These are phyloP conservation scores for Thyridium curvatum DNA, from an alignment of 2,329 filamentous ascomycete species.

Conservation along the genomic window DNA sequence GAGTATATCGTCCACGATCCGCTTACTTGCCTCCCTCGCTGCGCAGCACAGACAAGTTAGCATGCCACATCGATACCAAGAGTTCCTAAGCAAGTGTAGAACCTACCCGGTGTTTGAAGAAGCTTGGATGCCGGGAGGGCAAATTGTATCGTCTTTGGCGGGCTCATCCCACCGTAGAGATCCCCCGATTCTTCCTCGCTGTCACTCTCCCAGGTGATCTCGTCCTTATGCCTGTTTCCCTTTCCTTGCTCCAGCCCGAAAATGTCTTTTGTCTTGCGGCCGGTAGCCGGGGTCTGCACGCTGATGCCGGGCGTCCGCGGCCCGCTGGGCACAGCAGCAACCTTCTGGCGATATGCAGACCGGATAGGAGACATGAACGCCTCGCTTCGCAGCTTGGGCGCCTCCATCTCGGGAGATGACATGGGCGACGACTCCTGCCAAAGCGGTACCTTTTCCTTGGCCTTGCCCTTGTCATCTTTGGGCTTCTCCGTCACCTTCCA, in stretches of 20 bases:
- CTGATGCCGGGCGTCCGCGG: constrained; percentile 77
- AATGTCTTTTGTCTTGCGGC: constrained; percentile 42
- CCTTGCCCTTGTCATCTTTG: constrained; percentile 16
- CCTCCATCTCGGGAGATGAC: constrained; percentile 71
- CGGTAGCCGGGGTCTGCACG: constrained; percentile 67
- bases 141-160: constrained; percentile 90
- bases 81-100: not conserved
- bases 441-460: constrained; percentile 26
- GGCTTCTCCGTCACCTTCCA: constrained; percentile 22
- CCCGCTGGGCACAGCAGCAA: constrained; percentile 33
- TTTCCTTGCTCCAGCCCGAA: constrained; percentile 26
- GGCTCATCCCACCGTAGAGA: constrained; percentile 68
- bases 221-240: constrained; percentile 33
- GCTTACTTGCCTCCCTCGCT: constrained; percentile 74
- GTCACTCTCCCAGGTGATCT: constrained; percentile 70
- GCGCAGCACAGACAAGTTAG: constrained; percentile 6
- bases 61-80: constrained; percentile 6
- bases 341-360: constrained; percentile 32
- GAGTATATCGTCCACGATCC: constrained; percentile 75
- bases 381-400: constrained; percentile 77
- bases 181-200: constrained; percentile 59
- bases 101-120: constrained; percentile 70
- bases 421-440: constrained; percentile 53
- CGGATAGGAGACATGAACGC: constrained; percentile 72
- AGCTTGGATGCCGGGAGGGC: constrained; percentile 70